Base-by-base conservation (phyloP, 352 stramenopile species). In the Phytopythium ostracodes region DNA sequence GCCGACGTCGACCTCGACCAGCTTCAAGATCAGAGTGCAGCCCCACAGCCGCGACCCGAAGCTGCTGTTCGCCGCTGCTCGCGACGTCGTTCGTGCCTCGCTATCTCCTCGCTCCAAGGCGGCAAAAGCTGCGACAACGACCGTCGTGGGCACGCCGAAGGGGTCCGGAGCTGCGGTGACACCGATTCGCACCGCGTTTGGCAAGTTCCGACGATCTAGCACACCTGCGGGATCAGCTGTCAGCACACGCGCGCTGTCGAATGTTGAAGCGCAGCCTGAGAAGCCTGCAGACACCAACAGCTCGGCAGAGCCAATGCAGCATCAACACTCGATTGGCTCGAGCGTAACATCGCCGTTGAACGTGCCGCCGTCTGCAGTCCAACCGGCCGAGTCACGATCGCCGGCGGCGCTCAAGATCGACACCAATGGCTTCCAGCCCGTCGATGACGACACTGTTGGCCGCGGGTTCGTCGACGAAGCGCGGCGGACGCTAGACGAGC, bases 141-240 rank as follows among this genome's bases (percentile, higher is more conserved):
- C 4, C 8, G 33, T 20, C n/a, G 0, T 22, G n/a, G 40, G 25
- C 14, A 8, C n/a, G 33, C 12, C 59, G 20, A 38, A 40, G 31
- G 53, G n/a, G 51, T 52, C 65, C 53, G 35, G 52, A 2, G 68
- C 51, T 33, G 50, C 33, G 5, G 73, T 58, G 12, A 33, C 52
- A 8, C 52, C 63, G 15, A 67, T 57, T 33, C 61, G 68, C 15
- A 77, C 65, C n/a, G 65, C 79, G 20, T 88, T 88, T 27, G 71
- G 77, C 11, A 81, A 80, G 49, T 73, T 88, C 31, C 77, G 73
- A 51, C 73, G 79, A 15, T 68, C 75, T 4, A 77, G 67, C 40
- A 47, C 33, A n/a, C 52, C 47, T 17, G 17, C 31, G 4, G 33
- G 24, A 17, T 1, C 20, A 20, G 47, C 9, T 6, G 35, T 43